A percentile compares a stretch with the other conserved stretches of the same genome.
These are phyloP conservation scores for Scenedesmus sp. DNA, from an alignment of 163 green algal species.

Conservation along the genomic window DNA sequence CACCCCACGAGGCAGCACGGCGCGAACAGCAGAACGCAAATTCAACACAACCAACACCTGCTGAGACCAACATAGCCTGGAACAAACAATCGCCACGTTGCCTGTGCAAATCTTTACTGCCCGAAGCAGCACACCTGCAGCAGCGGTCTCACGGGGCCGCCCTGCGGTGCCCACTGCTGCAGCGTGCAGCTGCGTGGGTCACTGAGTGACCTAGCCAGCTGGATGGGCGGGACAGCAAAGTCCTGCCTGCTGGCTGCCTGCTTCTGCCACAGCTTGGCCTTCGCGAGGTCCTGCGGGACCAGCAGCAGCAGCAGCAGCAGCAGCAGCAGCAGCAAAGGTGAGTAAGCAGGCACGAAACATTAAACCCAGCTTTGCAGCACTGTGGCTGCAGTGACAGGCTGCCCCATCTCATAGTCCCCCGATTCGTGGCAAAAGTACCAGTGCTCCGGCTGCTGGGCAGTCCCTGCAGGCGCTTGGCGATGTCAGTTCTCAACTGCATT, in stretches of 20 bases:
- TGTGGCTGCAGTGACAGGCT: too few relatives aligned
- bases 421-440: too few relatives aligned
- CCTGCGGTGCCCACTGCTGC: slow-evolving; percentile 56
- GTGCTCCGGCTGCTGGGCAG: too few relatives aligned
- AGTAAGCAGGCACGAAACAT: neutral
- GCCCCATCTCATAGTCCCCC: too few relatives aligned
- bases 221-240: slow-evolving; percentile 9
- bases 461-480: too few relatives aligned
- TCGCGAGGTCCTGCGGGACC: slow-evolving; percentile 39
- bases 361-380: too few relatives aligned
- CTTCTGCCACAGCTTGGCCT: slow-evolving; percentile 31
- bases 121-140: too few relatives aligned
- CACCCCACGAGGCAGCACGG: too few relatives aligned
- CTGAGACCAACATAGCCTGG: too few relatives aligned
- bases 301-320: slow-evolving; percentile 28
- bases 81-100: too few relatives aligned
- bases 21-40: neutral
- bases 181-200: slow-evolving; percentile 33
- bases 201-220: slow-evolving; percentile 47
- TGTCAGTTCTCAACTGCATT: too few relatives aligned
- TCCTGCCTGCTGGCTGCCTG: neutral
- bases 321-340: neutral
- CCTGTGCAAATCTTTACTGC: too few relatives aligned
- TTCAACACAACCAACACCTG: neutral
- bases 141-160: slow-evolving; percentile 61